phyloP scores from a whole-genome alignment of 1,284 basidiomycete genomes.

The Leccinum fuscescens region DNA sequence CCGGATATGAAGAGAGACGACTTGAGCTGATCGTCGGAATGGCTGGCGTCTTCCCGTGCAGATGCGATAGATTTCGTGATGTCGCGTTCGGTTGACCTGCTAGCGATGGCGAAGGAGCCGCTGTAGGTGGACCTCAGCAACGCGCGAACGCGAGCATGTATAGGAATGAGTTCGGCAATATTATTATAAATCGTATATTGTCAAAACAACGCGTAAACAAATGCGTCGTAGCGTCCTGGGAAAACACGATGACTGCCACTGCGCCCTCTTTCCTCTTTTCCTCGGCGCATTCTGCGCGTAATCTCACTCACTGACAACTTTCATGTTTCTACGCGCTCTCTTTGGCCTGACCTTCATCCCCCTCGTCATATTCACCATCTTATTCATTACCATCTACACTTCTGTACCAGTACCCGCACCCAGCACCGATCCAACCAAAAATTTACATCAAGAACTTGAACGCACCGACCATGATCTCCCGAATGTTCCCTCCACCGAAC shows the following conservation, averaged over 20 bases:
- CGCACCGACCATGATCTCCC: slow-evolving; percentile 31
- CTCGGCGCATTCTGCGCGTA: background rate
- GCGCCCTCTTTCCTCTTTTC: background rate
- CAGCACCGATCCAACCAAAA: slow-evolving; percentile 37
- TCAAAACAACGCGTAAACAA: too few species aligned
- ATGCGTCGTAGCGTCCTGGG: slow-evolving; percentile 10
- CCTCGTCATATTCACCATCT: slow-evolving; percentile 53
- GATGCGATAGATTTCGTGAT: too few species aligned
- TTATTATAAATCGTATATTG: too few species aligned
- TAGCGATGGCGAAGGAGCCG: too few species aligned
- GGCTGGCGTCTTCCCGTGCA: too few species aligned
- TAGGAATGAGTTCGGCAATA: too few species aligned
- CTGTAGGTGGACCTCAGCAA: too few species aligned
- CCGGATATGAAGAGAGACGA: too few species aligned
- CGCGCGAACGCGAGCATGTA: too few species aligned
- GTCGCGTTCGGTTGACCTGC: too few species aligned
- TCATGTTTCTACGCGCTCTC: slow-evolving; percentile 64
- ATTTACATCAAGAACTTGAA: slow-evolving; percentile 25
- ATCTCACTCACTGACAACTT: background rate
- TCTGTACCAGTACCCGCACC: slow-evolving; percentile 70
- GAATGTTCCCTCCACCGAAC: slow-evolving; percentile 25
- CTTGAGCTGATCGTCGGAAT: too few species aligned
- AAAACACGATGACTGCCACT: background rate
- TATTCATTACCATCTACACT: slow-evolving; percentile 71
- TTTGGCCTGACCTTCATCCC: slow-evolving; percentile 84